phyloP scores from a whole-genome alignment of 2,329 filamentous ascomycete species.

The Xylariaceae sp. region DNA sequence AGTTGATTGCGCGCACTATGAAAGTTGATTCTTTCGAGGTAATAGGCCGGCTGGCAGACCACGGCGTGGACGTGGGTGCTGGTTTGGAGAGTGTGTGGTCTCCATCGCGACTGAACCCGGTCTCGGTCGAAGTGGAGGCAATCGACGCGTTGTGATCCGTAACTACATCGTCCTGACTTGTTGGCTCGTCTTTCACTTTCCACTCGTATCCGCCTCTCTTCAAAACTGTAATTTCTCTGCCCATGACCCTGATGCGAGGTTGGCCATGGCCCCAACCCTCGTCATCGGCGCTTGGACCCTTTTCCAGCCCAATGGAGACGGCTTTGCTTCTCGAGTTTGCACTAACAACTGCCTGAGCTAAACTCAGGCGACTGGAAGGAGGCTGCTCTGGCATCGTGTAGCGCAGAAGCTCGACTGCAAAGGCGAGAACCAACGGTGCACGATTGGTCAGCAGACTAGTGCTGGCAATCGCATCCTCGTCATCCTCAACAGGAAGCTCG shows the following conservation, averaged over 20 bases:
- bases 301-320: conserved; percentile 67
- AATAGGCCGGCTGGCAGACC: conserved; percentile 50
- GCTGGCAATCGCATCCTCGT: conserved; percentile 56
- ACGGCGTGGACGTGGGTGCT: conserved; percentile 32
- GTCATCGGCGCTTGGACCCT: conserved; percentile 60
- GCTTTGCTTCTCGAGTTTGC: conserved; percentile 77
- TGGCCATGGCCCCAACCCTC: conserved; percentile 73
- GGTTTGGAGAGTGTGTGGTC: conserved; percentile 13
- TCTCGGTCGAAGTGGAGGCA: conserved; percentile 14
- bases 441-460: conserved; percentile 69
- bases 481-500: conserved; percentile 51
- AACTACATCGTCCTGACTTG: conserved; percentile 13
- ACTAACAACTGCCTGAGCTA: conserved; percentile 80
- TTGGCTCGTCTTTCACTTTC: conserved; percentile 38
- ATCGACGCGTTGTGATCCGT: conserved; percentile 9
- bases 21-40: conserved; percentile 54
- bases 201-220: conserved; percentile 73
- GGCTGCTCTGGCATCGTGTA: conserved; percentile 85
- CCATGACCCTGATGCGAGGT: conserved; percentile 68
- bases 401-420: conserved; percentile 43
- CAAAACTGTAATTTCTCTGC: conserved; percentile 68
- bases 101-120: conserved; percentile 16
- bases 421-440: conserved; percentile 73
- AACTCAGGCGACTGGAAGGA: conserved; percentile 73
- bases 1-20: conserved; percentile 47